Evolutionary conservation across 202 grass and related monocot species (phyloP).

Genomic region (Carex arenaria): DNA sequence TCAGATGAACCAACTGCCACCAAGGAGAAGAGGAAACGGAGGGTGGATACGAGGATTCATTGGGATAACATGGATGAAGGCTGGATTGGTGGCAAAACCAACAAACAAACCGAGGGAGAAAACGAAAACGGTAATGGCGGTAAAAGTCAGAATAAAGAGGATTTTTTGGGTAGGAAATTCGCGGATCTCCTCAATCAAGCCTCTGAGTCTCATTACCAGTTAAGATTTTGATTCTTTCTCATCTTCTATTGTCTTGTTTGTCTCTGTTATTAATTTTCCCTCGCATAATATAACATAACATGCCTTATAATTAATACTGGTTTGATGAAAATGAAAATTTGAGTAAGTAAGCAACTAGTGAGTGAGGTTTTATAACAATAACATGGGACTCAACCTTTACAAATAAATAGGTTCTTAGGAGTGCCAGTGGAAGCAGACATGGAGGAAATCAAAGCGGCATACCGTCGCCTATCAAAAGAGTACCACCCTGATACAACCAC

Average conservation of each 20-base stretch:
- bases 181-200: conserved; percentile 75
- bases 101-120: conserved; percentile 16
- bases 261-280: neutral
- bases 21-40: conserved; percentile 37
- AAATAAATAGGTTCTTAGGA: conserved; percentile 53
- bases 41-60: conserved; percentile 95
- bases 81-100: conserved; percentile 56
- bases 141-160: conserved; percentile 23
- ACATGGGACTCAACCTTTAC: neutral
- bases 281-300: neutral
- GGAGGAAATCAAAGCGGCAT: conserved; percentile 89
- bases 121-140: neutral
- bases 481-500: conserved; percentile 93
- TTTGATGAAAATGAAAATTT: neutral
- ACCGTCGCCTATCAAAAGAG: conserved; percentile 86
- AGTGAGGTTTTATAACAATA: neutral
- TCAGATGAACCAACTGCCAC: neutral
- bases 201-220: conserved; percentile 80
- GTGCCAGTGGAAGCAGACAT: conserved; percentile 51
- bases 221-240: conserved; percentile 1
- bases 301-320: neutral
- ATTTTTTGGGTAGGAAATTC: conserved; percentile 46
- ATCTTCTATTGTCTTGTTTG: neutral
- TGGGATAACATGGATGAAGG: conserved; percentile 77
- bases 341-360: no score